phyloP scores from a whole-genome alignment of 345 rosid genomes.

The Iberis pinnata region DNA sequence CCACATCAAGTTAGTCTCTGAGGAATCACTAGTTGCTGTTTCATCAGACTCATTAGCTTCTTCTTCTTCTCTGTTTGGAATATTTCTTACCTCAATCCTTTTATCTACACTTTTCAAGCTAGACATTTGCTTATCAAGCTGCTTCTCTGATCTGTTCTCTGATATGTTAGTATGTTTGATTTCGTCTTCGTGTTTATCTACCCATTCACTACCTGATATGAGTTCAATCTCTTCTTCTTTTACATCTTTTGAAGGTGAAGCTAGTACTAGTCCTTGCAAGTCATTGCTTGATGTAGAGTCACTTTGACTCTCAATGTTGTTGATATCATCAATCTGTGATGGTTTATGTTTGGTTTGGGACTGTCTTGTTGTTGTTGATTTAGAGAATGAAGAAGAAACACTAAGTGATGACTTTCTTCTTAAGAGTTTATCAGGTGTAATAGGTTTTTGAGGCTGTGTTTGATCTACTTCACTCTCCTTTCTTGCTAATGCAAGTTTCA shows the following conservation, averaged over 20 bases:
- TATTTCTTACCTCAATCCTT: conserved; percentile 42
- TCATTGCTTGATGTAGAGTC: conserved; percentile 52
- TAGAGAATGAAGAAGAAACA: conserved; percentile 41
- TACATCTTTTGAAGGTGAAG: conserved; percentile 47
- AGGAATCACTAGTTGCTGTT: conserved; percentile 64
- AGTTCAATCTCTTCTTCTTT: conserved; percentile 54
- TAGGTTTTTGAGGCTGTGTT: conserved; percentile 34
- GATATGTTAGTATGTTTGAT: conserved; percentile 30
- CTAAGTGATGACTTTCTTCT: conserved; percentile 40
- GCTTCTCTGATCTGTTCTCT: conserved; percentile 33
- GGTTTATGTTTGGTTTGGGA: conserved; percentile 33
- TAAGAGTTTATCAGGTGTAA: conserved; percentile 42
- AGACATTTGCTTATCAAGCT: conserved; percentile 11
- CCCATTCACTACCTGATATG: conserved; percentile 39
- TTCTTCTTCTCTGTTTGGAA: conserved; percentile 35
- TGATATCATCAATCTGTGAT: conserved; percentile 42
- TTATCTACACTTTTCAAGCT: conserved; percentile 29
- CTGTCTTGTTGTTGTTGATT: conserved; percentile 38
- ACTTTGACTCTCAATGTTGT: conserved; percentile 46
- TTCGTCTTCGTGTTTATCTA: conserved; percentile 39
- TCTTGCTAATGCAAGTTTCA: conserved; percentile 63
- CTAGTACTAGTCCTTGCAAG: conserved; percentile 50
- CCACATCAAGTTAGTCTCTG: conserved; percentile 60
- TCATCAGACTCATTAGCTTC: conserved; percentile 55
- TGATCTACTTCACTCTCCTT: conserved; percentile 47